Conservation (phyloP, 2,329 filamentous ascomycete genomes). For the Fusarium mundagurra region DNA sequence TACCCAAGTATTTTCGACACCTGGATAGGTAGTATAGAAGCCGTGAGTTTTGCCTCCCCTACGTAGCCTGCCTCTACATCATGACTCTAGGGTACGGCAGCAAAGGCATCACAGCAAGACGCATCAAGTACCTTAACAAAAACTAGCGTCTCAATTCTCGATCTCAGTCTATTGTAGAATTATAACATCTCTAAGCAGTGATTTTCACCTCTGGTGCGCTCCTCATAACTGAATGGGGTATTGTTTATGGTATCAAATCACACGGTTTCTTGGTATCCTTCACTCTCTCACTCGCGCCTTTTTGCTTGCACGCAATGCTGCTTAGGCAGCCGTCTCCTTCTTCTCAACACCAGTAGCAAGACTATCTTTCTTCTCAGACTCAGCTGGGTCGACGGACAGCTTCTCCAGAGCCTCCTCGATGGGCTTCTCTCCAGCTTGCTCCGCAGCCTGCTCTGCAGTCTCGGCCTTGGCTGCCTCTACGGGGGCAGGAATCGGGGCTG, state of each 20-base stretch:
- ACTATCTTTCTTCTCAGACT: conserved; percentile 14
- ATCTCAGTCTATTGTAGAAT: conserved; percentile 20
- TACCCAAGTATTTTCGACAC: background rate
- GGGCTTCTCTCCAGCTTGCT: conserved; percentile 31
- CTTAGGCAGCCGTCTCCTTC: conserved; percentile 18
- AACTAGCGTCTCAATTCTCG: conserved; percentile 1
- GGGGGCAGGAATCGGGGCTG: conserved; percentile 16
- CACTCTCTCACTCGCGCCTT: background rate
- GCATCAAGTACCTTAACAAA: background rate
- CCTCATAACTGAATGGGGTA: conserved; percentile 25
- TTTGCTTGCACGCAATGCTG: background rate
- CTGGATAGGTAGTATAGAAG: background rate
- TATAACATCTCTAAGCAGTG: conserved; percentile 14
- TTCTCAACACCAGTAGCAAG: conserved; percentile 7
- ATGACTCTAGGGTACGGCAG: background rate
- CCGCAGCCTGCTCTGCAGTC: conserved; percentile 23
- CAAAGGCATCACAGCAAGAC: background rate
- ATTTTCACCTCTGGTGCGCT: conserved; percentile 1
- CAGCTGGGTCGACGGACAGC: conserved; percentile 17
- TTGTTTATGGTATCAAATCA: conserved; percentile 27
- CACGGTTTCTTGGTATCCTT: conserved; percentile 18
- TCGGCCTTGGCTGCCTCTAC: conserved; percentile 32
- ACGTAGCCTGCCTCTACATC: background rate
- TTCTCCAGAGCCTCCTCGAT: conserved; percentile 29
- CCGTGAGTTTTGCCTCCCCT: background rate